These are phyloP conservation scores for Monilinia vaccinii-corymbosi DNA, from an alignment of 2,329 filamentous ascomycete genomes.

Conservation along the genomic window DNA sequence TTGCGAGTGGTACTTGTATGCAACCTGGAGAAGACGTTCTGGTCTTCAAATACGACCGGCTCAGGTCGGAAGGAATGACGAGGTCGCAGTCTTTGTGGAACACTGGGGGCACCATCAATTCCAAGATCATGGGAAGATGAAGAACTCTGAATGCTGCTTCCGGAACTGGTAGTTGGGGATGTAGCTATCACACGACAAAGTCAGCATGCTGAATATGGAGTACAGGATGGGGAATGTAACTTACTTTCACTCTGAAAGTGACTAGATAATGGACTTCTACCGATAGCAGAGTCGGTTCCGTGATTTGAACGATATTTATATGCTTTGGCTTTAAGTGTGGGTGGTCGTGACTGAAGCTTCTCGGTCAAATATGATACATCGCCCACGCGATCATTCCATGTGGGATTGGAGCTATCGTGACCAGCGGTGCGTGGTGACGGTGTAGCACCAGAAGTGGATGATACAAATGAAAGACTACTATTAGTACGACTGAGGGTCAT, in stretches of 20 bases:
- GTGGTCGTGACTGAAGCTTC: not conserved
- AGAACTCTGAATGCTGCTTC: constrained; percentile 19
- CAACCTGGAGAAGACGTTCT: constrained; percentile 26
- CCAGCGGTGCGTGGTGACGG: constrained; percentile 20
- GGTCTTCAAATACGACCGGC: constrained; percentile 19
- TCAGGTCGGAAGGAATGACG: constrained; percentile 16
- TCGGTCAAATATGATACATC: constrained; percentile 16
- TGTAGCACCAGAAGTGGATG: constrained; percentile 12
- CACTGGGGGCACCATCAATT: constrained; percentile 10
- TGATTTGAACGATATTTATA: constrained; percentile 19
- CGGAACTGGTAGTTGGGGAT: constrained; percentile 23
- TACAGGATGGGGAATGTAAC: not conserved
- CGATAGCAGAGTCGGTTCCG: constrained; percentile 22
- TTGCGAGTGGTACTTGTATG: constrained; percentile 28
- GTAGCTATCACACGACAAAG: constrained; percentile 1
- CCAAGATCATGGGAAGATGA: constrained; percentile 24
- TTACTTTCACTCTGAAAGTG: constrained; percentile 24
- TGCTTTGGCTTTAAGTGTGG: constrained; percentile 11
- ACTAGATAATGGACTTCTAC: constrained; percentile 19
- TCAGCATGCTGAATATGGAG: not conserved
- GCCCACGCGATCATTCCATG: constrained; percentile 23
- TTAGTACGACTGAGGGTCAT: constrained; percentile 21
- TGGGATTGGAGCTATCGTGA: constrained; percentile 24
- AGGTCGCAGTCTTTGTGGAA: constrained; percentile 2
- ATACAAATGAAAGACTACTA: constrained; percentile 20